Base-by-base conservation (phyloP, 352 stramenopile genomes). In the Globisporangium emineosum region DNA sequence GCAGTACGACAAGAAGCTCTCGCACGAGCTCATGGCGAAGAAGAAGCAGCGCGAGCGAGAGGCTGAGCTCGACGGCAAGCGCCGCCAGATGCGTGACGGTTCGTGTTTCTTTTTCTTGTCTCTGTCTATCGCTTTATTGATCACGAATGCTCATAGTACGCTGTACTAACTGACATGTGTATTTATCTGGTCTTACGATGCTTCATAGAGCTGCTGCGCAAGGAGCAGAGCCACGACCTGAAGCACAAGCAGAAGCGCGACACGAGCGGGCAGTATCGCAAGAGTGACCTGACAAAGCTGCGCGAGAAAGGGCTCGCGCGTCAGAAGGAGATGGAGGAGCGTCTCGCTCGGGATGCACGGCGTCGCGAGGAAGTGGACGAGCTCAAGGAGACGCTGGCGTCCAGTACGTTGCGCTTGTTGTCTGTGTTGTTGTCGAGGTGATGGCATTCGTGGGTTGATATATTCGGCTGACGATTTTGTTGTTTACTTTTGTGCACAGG, bases 1-100 rank as follows among this genome's bases (percentile, higher is more conserved):
- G 45, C 65, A 73, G n/a, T 94, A 94, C 68, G 86, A 94, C 65
- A 88, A 89, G 67, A 86, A 88, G 62, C 64, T 93, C 4, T 90
- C 77, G 4, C 68, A 77, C 29, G 79, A 91, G 51, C 57, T 88
- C 15, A 62, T 89, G 73, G 73, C 74, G 43, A 83, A 85, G 55
- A 87, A 85, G 62, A 73, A 89, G 59, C 78, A 90, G 71, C 76
- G 78, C 30, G 80, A 93, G 57, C 80, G 82, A 5, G 77, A 91
- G 17, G 73, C 69, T 0, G 72, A 87, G 64, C 69, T 93, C 29
- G 70, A 84, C 72, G 68, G 43, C 59, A 85, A 84, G 61, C 80
- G 82, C 15, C 71, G 71, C 32, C 70, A 83, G 57, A 90, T 91
- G 82, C 73, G 73, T 55, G 80, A 93, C 62, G 79, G 79, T 89